Conservation (phyloP, 495 filamentous ascomycete species). For the Talaromyces thailandensis region DNA sequence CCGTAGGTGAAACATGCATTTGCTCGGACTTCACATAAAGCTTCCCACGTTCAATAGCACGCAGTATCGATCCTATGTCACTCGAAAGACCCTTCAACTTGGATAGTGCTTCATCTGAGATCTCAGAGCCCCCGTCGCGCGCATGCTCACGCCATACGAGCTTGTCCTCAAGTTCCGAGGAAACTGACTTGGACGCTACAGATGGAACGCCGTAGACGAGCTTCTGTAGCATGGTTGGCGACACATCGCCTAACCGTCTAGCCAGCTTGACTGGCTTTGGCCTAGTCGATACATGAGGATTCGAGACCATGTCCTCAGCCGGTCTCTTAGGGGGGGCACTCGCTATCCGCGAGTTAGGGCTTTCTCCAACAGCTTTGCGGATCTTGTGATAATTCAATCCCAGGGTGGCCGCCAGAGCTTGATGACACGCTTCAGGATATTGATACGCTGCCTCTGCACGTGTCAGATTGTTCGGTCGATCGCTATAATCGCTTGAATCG, state of each 20-base stretch:
- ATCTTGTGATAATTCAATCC: conserved; percentile 36
- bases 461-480: conserved; percentile 20
- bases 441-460: conserved; percentile 25
- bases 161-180: conserved; percentile 27
- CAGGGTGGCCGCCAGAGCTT: conserved; percentile 31
- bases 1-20: conserved; percentile 23
- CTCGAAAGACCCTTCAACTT: conserved; percentile 31
- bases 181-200: conserved; percentile 26
- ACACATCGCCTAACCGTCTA: conserved; percentile 23
- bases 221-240: conserved; percentile 23
- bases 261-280: conserved; percentile 31
- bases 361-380: conserved; percentile 32
- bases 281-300: conserved; percentile 17
- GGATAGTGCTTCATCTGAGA: conserved; percentile 29
- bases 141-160: conserved; percentile 29
- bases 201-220: conserved; percentile 25
- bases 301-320: conserved; percentile 26
- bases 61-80: conserved; percentile 27
- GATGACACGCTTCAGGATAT: conserved; percentile 31
- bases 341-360: conserved; percentile 13
- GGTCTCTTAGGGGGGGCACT: conserved; percentile 27
- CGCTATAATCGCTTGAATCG: conserved; percentile 31
- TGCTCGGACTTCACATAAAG: conserved; percentile 26
- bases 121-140: conserved; percentile 14
- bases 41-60: conserved; percentile 29